Evolutionary conservation across 345 rosid genomes (phyloP).

Genomic region (Theobroma cacao): DNA sequence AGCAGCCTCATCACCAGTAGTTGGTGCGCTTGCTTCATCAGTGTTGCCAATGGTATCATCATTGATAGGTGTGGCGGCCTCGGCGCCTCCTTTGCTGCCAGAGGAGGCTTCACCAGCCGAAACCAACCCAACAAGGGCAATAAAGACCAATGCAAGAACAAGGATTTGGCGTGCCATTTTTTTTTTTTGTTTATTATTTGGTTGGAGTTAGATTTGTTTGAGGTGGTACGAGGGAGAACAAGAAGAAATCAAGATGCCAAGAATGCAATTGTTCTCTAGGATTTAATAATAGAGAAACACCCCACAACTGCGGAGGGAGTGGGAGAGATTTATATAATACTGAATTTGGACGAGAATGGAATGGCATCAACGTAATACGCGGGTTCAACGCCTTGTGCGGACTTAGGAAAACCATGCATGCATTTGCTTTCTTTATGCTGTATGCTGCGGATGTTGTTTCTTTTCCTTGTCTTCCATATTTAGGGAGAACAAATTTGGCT

Average conservation of each 20-base stretch:
- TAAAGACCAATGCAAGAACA: slow-evolving; percentile 31
- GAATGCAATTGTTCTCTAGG: slow-evolving; percentile 9
- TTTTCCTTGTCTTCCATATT: neutral
- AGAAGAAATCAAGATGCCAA: neutral
- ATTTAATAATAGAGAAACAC: slow-evolving; percentile 1
- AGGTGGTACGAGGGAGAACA: neutral
- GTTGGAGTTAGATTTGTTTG: slow-evolving; percentile 16
- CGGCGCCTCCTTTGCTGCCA: slow-evolving; percentile 9
- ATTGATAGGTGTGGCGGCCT: neutral
- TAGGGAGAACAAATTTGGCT: neutral
- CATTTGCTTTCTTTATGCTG: too few relatives aligned
- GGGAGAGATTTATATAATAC: neutral
- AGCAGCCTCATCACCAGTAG: neutral
- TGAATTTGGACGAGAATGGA: neutral
- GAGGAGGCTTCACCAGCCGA: slow-evolving; percentile 24
- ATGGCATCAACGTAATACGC: neutral
- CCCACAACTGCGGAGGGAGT: neutral
- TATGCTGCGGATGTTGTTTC: too few relatives aligned
- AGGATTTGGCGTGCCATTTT: slow-evolving; percentile 39
- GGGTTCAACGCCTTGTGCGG: neutral
- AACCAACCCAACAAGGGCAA: slow-evolving; percentile 27
- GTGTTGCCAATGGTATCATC: neutral
- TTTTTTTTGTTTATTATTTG: neutral
- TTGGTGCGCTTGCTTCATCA: neutral
- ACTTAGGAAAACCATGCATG: slow-evolving; percentile 5